Evolutionary conservation across 1,139 yeast species (phyloP).

Genomic region (Hyphopichia wangnamkhiaoensis): DNA sequence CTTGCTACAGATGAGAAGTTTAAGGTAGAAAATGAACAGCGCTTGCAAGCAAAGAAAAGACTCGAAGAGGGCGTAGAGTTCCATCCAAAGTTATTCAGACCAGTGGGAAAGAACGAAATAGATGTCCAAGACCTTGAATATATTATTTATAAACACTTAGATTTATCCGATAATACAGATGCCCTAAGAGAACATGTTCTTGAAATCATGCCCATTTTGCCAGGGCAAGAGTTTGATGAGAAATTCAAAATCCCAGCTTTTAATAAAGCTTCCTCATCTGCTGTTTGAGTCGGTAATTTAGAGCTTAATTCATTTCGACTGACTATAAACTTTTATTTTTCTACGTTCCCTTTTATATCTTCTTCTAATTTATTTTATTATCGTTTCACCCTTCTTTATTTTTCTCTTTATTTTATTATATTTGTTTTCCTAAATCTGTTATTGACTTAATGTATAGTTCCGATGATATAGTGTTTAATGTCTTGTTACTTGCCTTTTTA

Average conservation of each 20-base stretch:
- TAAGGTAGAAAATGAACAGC: slow-evolving; percentile 81
- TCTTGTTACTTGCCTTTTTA: too few species aligned
- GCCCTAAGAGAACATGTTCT: slow-evolving; percentile 55
- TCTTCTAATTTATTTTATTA: not conserved
- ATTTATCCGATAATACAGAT: slow-evolving; percentile 44
- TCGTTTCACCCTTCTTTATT: not conserved
- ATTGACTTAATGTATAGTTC: too few species aligned
- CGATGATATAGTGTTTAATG: too few species aligned
- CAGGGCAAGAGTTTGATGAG: slow-evolving; percentile 69
- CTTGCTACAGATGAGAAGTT: slow-evolving; percentile 87
- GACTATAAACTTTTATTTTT: not conserved
- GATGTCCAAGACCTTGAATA: slow-evolving; percentile 56
- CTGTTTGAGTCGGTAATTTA: not conserved
- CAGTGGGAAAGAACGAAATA: slow-evolving; percentile 4
- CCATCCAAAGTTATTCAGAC: slow-evolving; percentile 71
- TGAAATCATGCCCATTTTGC: slow-evolving; percentile 70
- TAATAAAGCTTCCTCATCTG: slow-evolving; percentile 32
- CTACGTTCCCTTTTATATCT: not conserved
- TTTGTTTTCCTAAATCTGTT: too few species aligned
- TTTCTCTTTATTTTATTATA: too few species aligned
- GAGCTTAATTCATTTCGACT: too few species aligned
- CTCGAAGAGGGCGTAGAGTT: slow-evolving; percentile 77
- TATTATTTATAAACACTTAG: slow-evolving; percentile 57
- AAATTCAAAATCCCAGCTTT: slow-evolving; percentile 71
- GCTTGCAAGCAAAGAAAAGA: slow-evolving; percentile 71